Conservation (phyloP, 192 early-diverging fungal species). For the Entomortierella parvispora region DNA sequence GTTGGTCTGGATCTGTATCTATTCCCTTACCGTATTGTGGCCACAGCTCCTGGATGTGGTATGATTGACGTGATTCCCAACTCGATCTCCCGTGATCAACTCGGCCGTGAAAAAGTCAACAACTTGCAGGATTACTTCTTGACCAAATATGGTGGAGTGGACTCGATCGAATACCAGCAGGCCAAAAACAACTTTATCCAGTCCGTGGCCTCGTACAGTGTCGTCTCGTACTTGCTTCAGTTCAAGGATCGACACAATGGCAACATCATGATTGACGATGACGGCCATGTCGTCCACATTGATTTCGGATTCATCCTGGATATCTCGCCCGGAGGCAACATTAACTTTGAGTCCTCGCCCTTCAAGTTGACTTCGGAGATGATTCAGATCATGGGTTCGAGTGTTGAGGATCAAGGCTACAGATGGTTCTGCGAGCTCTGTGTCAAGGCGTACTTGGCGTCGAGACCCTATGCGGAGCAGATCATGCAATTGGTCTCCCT, state of each 20-base stretch:
- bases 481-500: slow-evolving; percentile 89
- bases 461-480: slow-evolving; percentile 89
- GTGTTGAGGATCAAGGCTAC: slow-evolving; percentile 80
- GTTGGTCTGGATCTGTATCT: slow-evolving; percentile 94
- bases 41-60: slow-evolving; percentile 96
- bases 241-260: slow-evolving; percentile 99
- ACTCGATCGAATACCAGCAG: slow-evolving; percentile 88
- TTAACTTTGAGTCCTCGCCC: slow-evolving; percentile 94
- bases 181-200: slow-evolving; percentile 91
- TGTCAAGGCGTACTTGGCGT: slow-evolving; percentile 92
- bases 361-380: slow-evolving; percentile 99
- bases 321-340: slow-evolving; percentile 95
- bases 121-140: slow-evolving; percentile 94
- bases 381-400: slow-evolving; percentile 96
- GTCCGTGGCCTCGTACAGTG: slow-evolving; percentile 93
- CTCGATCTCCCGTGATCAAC: slow-evolving; percentile 96
- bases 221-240: slow-evolving; percentile 93
- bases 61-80: slow-evolving; percentile 98
- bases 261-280: slow-evolving; percentile 98
- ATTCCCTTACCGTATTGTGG: slow-evolving; percentile 97
- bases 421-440: slow-evolving; percentile 88
- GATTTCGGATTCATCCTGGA: slow-evolving; percentile 99
- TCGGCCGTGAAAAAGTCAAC: slow-evolving; percentile 98
- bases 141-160: slow-evolving; percentile 86
- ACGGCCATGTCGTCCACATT: slow-evolving; percentile 97